Conservation (phyloP, 2,329 filamentous ascomycete genomes). For the Ascochyta koolunga region DNA sequence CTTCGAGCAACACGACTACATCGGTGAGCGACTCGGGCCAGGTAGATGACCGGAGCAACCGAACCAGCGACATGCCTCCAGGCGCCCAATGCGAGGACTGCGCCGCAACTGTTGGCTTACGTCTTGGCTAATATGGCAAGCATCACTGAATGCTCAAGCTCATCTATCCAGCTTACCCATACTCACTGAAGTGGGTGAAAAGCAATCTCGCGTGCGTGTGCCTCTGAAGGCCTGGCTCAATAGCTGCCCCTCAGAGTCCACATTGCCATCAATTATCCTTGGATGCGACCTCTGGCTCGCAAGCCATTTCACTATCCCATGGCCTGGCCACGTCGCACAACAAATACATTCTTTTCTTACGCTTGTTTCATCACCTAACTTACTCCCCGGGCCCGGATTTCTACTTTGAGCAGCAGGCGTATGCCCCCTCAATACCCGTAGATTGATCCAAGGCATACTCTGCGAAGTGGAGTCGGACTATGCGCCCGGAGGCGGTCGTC, state of each 20-base stretch:
- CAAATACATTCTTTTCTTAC: neutral
- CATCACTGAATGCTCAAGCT: neutral
- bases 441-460: conserved; percentile 1
- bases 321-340: neutral
- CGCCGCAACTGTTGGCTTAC: conserved; percentile 1
- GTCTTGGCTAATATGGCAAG: conserved; percentile 12
- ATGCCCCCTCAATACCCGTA: conserved; percentile 7
- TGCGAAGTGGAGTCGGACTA: conserved; percentile 6
- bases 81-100: neutral
- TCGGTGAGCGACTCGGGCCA: conserved; percentile 2
- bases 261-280: neutral
- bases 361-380: conserved; percentile 13
- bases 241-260: no score
- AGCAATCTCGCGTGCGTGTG: neutral
- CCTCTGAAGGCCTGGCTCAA: neutral
- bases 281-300: no score
- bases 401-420: neutral
- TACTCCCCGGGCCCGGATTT: conserved; percentile 4
- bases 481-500: neutral
- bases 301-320: neutral
- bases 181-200: neutral
- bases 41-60: neutral
- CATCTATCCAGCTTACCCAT: conserved; percentile 1
- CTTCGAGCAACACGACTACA: neutral
- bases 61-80: neutral